These are phyloP conservation scores for Cercospora zeina DNA, from an alignment of 2,329 filamentous ascomycete genomes.

Conservation along the genomic window DNA sequence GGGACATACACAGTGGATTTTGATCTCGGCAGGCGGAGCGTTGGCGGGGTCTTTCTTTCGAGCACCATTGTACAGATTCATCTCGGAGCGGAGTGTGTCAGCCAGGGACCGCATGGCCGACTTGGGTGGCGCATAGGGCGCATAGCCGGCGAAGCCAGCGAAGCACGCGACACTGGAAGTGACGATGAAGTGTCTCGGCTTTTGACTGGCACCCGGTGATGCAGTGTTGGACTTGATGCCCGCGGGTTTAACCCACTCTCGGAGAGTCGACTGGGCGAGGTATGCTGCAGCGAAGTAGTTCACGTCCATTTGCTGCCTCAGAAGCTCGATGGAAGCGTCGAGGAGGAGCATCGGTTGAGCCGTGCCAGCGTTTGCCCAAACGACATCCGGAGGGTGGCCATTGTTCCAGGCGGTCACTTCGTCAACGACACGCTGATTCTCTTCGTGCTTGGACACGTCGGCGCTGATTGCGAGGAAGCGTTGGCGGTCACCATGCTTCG, in stretches of 20 bases:
- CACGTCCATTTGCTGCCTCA: slow-evolving; percentile 82
- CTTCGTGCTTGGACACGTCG: slow-evolving; percentile 71
- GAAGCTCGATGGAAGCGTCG: slow-evolving; percentile 66
- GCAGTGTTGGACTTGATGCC: slow-evolving; percentile 37
- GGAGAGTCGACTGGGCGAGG: slow-evolving; percentile 77
- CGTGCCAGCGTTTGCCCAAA: slow-evolving; percentile 86
- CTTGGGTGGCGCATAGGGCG: slow-evolving; percentile 80
- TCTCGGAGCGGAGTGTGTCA: slow-evolving; percentile 80
- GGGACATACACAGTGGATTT: slow-evolving; percentile 79
- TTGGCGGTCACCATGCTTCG: slow-evolving; percentile 66
- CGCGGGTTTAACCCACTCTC: slow-evolving; percentile 65
- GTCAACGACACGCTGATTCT: slow-evolving; percentile 67
- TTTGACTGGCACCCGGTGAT: slow-evolving; percentile 26
- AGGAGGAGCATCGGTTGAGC: slow-evolving; percentile 74
- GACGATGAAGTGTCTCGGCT: slow-evolving; percentile 78
- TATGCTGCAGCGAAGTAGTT: slow-evolving; percentile 88
- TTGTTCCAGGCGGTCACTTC: slow-evolving; percentile 79
- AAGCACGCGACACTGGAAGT: slow-evolving; percentile 77
- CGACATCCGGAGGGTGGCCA: slow-evolving; percentile 71
- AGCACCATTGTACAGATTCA: slow-evolving; percentile 77
- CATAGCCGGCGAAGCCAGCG: slow-evolving; percentile 77
- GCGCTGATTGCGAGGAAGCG: slow-evolving; percentile 81
- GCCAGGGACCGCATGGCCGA: slow-evolving; percentile 79
- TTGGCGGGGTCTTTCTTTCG: slow-evolving; percentile 42
- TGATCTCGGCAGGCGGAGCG: slow-evolving; percentile 64